Conservation (phyloP, 345 rosid species). For the Brassica juncea region DNA sequence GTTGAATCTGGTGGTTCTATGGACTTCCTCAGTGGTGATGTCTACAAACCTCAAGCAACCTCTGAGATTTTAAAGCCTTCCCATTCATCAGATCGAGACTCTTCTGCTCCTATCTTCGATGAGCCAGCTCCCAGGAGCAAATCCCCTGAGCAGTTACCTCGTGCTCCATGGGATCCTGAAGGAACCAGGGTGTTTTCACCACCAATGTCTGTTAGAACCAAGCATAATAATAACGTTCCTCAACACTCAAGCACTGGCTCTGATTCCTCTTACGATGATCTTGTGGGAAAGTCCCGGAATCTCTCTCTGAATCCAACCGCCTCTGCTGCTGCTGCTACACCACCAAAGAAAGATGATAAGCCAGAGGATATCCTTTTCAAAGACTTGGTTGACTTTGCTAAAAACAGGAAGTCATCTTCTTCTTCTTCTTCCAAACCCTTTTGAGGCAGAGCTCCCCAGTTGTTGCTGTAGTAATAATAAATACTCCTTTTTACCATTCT, state of each 20-base stretch:
- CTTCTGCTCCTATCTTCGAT: conserved; percentile 35
- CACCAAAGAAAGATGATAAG: conserved; percentile 58
- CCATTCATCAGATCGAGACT: conserved; percentile 35
- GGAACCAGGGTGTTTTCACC: conserved; percentile 56
- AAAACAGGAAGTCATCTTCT: conserved; percentile 70
- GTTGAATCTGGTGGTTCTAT: conserved; percentile 43
- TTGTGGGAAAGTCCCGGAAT: conserved; percentile 61
- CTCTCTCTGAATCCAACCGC: conserved; percentile 60
- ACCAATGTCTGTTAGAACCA: conserved; percentile 66
- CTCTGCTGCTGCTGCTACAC: conserved; percentile 18
- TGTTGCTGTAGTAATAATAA: conserved; percentile 22
- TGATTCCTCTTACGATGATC: conserved; percentile 55
- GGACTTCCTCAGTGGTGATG: conserved; percentile 93
- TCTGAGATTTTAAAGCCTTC: conserved; percentile 42
- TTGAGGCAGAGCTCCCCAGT: conserved; percentile 40
- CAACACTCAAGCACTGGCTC: conserved; percentile 56
- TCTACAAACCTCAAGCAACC: conserved; percentile 58
- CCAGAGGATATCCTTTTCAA: conserved; percentile 87
- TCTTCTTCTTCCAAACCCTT: conserved; percentile 65
- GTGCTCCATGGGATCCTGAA: conserved; percentile 75
- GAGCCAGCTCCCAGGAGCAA: conserved; percentile 30
- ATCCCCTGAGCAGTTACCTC: conserved; percentile 48
- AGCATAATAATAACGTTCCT: conserved; percentile 37
- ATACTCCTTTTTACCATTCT: conserved; percentile 2
- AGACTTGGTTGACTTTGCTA: conserved; percentile 87